phyloP scores from a whole-genome alignment of 1,139 yeast species.

The Sugiyamaella neomexicana region DNA sequence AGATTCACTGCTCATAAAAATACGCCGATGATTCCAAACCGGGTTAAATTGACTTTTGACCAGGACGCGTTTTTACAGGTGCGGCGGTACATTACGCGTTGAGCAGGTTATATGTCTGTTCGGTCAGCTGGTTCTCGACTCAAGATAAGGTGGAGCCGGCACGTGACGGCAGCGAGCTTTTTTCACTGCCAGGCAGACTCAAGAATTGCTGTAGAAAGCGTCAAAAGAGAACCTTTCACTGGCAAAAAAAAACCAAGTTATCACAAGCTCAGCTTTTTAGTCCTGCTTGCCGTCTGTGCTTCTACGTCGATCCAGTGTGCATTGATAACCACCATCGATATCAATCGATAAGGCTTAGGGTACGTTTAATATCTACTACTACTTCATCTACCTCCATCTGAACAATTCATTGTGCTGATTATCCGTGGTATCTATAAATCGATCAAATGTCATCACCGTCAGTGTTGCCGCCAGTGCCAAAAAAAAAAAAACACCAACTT shows the following conservation, averaged over 20 bases:
- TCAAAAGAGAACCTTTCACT: no score
- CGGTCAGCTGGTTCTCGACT: constrained; percentile 1
- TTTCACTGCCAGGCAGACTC: no score
- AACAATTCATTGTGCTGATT: neutral
- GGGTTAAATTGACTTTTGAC: constrained; percentile 9
- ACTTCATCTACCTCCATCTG: neutral
- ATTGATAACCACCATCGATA: neutral
- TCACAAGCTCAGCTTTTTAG: neutral
- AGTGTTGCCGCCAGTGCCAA: constrained; percentile 27
- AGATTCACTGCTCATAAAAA: neutral
- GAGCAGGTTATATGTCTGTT: neutral
- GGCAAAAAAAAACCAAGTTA: neutral
- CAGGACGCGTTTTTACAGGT: constrained; percentile 13
- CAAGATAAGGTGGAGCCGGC: no score
- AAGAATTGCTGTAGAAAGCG: no score
- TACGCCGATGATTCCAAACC: constrained; percentile 7
- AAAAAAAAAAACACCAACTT: neutral
- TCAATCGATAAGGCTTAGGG: neutral
- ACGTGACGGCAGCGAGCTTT: neutral
- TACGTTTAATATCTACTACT: neutral
- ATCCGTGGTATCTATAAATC: neutral
- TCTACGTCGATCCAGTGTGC: neutral
- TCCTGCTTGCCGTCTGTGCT: no score
- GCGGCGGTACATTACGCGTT: constrained; percentile 15
- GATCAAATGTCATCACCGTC: neutral